These are phyloP conservation scores for Botrytis porri DNA, from an alignment of 2,329 filamentous ascomycete genomes.

Conservation along the genomic window DNA sequence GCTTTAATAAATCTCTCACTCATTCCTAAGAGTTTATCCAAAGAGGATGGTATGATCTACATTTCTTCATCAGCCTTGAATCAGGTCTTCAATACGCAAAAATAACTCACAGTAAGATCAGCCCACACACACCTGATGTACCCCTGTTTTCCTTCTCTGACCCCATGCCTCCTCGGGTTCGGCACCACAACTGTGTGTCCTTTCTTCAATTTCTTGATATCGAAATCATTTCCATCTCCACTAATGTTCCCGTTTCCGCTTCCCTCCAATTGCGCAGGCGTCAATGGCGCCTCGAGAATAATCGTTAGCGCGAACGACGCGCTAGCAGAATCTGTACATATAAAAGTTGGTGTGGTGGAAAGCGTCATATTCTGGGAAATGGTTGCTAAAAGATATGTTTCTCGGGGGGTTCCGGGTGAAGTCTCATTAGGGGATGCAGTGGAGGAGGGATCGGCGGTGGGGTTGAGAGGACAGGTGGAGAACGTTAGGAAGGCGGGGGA, in stretches of 20 bases:
- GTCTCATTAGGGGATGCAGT: slow-evolving; percentile 2
- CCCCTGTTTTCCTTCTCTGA: slow-evolving; percentile 32
- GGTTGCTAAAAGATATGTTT: slow-evolving; percentile 30
- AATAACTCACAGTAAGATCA: slow-evolving; percentile 23
- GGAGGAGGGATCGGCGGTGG: slow-evolving; percentile 9
- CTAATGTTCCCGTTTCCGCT: slow-evolving; percentile 1
- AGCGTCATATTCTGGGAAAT: slow-evolving; percentile 36
- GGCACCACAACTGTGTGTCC: slow-evolving; percentile 27
- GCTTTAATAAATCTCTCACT: slow-evolving; percentile 15
- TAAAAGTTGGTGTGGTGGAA: slow-evolving; percentile 34
- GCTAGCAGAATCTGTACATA: slow-evolving; percentile 28
- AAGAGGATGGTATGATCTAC: slow-evolving; percentile 30
- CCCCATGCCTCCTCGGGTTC: slow-evolving; percentile 27
- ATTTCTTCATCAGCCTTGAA: background rate
- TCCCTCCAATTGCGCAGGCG: slow-evolving; percentile 20
- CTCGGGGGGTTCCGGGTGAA: background rate
- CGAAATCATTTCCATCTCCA: slow-evolving; percentile 24
- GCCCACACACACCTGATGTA: slow-evolving; percentile 27
- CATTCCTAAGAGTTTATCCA: slow-evolving; percentile 29
- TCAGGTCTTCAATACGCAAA: background rate
- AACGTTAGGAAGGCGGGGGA: slow-evolving; percentile 29
- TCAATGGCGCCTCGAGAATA: slow-evolving; percentile 19
- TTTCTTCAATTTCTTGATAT: slow-evolving; percentile 31
- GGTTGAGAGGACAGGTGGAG: slow-evolving; percentile 23
- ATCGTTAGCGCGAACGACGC: slow-evolving; percentile 31